Evolutionary conservation across 208 protist genomes (phyloP).

Genomic region (Balamuthia mandrillaris): DNA sequence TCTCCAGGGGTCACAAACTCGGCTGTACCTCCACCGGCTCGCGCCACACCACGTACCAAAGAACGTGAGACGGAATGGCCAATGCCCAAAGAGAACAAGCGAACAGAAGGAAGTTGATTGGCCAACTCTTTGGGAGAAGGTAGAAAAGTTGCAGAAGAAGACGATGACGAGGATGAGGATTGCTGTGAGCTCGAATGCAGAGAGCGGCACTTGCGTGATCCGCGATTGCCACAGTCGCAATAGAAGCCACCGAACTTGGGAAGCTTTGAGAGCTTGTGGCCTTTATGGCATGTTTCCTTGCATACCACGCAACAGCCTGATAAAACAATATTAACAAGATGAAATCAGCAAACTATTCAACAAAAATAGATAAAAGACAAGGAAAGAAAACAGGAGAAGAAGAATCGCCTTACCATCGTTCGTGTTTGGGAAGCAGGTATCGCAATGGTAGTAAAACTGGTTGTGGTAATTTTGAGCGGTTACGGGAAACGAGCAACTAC

Average conservation of each 20-base stretch:
- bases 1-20: slow-evolving; percentile 34
- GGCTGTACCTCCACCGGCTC: slow-evolving; percentile 4
- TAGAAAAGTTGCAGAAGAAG: not conserved
- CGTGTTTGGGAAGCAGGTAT: not conserved
- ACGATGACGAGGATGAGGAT: not conserved
- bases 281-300: slow-evolving; percentile 36
- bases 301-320: slow-evolving; percentile 16
- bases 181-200: too few relatives aligned
- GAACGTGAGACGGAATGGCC: slow-evolving; percentile 18
- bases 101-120: not conserved
- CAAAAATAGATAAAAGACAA: not conserved
- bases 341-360: not conserved
- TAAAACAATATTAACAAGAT: not conserved
- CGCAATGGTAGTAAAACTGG: slow-evolving; percentile 14
- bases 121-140: too few relatives aligned
- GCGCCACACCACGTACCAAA: slow-evolving; percentile 57
- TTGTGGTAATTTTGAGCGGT: not conserved
- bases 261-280: not conserved
- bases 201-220: not conserved
- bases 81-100: slow-evolving; percentile 58
- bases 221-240: not conserved
- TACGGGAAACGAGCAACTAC: not conserved
- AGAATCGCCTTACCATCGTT: too few relatives aligned
- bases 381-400: not conserved
- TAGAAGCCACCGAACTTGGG: not conserved